Percentiles rank a stretch among this genome's conserved stretches.
phyloP scores from a whole-genome alignment of 2,329 filamentous ascomycete genomes.

The Aureobasidium subglaciale region DNA sequence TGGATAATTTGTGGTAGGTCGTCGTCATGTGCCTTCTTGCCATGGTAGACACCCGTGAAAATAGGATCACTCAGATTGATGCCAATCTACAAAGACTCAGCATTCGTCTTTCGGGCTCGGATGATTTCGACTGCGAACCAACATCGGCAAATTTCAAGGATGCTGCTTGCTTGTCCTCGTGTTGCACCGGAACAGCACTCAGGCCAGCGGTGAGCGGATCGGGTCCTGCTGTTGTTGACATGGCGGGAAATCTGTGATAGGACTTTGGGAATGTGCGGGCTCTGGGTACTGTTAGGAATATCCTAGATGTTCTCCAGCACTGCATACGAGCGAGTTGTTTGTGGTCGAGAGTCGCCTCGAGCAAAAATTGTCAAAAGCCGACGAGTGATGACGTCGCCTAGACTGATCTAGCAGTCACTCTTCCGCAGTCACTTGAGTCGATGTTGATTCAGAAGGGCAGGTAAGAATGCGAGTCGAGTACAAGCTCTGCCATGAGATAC shows the following conservation, averaged over 20 bases:
- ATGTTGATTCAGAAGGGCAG: not conserved
- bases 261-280: not conserved
- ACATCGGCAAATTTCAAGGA: conserved; percentile 36
- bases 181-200: conserved; percentile 15
- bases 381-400: conserved; percentile 4
- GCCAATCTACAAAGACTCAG: conserved; percentile 53
- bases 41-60: conserved; percentile 77
- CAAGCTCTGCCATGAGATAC: too few species aligned
- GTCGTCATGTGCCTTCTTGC: conserved; percentile 65
- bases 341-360: not conserved
- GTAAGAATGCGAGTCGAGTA: not conserved
- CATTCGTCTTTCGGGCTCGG: not conserved
- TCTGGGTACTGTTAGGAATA: not conserved
- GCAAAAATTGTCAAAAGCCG: not conserved
- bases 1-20: conserved; percentile 72
- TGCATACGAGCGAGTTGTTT: conserved; percentile 7
- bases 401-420: not conserved
- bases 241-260: not conserved
- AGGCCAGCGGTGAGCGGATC: conserved; percentile 23
- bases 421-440: not conserved
- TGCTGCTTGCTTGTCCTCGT: conserved; percentile 10
- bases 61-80: conserved; percentile 95
- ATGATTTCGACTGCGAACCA: conserved; percentile 25
- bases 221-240: conserved; percentile 4
- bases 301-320: not conserved